phyloP scores from a whole-genome alignment of 2,329 filamentous ascomycete genomes.

The Ophiocordyceps camponoti-rufipedis region DNA sequence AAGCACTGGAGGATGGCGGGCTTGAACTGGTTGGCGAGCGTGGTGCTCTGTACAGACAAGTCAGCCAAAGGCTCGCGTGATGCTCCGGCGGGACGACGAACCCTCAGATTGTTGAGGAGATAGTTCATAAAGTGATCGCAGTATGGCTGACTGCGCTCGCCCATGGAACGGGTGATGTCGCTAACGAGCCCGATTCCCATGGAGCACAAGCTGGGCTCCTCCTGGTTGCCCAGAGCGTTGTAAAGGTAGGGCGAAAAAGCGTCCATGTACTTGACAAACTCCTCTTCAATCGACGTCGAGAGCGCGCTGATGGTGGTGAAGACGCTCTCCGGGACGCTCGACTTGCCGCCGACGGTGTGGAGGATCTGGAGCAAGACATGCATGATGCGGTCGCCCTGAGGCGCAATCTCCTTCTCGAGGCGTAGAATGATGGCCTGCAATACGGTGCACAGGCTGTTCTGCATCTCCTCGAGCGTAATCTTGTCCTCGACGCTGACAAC shows the following conservation, averaged over 20 bases:
- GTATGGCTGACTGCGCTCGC: constrained; percentile 79
- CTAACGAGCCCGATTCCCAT: constrained; percentile 97
- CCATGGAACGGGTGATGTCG: constrained; percentile 84
- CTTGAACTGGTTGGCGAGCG: constrained; percentile 92
- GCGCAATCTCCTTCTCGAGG: constrained; percentile 76
- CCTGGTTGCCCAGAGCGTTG: constrained; percentile 86
- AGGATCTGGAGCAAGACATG: constrained; percentile 69
- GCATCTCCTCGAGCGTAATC: constrained; percentile 92
- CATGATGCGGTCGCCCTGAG: constrained; percentile 91
- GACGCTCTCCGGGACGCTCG: constrained; percentile 81
- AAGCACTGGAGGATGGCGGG: constrained; percentile 96
- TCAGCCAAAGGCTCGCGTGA: neutral
- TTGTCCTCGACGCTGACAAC: constrained; percentile 95
- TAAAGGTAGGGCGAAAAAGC: constrained; percentile 83
- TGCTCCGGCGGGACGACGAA: constrained; percentile 20
- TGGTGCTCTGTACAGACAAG: constrained; percentile 40
- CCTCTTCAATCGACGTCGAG: constrained; percentile 76
- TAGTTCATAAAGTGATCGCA: constrained; percentile 99
- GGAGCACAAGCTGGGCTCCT: constrained; percentile 82
- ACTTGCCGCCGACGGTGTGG: constrained; percentile 60
- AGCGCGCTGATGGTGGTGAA: constrained; percentile 88
- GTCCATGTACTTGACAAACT: constrained; percentile 96
- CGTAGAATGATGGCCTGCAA: constrained; percentile 81
- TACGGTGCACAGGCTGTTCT: constrained; percentile 85
- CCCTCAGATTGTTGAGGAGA: constrained; percentile 75